These are phyloP conservation scores for Mycogone perniciosa DNA, from an alignment of 2,329 filamentous ascomycete genomes.

Conservation along the genomic window DNA sequence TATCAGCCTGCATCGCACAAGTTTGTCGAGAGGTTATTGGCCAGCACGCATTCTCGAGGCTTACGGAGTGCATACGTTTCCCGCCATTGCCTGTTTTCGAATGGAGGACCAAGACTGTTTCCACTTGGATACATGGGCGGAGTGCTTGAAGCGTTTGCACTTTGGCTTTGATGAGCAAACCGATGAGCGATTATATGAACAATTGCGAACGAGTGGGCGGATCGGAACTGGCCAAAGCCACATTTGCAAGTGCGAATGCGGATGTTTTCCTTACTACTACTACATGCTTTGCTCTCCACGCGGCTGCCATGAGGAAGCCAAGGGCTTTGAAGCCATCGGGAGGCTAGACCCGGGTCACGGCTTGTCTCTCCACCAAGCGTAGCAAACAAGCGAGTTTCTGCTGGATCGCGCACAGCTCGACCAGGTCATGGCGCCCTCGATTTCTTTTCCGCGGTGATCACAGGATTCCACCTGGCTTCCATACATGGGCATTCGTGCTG, in stretches of 20 bases:
- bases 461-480: slow-evolving; percentile 5
- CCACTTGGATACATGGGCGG: too few species aligned
- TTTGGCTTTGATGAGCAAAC: too few species aligned
- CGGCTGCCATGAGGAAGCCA: slow-evolving; percentile 6
- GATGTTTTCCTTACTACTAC: neutral
- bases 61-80: neutral
- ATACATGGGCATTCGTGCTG: neutral
- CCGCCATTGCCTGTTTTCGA: too few species aligned
- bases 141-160: too few species aligned
- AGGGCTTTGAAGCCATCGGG: slow-evolving; percentile 6
- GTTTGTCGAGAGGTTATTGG: neutral
- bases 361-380: neutral
- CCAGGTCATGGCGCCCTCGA: neutral
- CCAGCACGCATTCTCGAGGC: neutral
- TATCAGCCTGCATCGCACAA: neutral
- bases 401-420: slow-evolving; percentile 10
- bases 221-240: neutral
- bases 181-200: too few species aligned
- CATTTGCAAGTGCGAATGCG: neutral
- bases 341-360: slow-evolving; percentile 6
- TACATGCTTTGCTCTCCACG: slow-evolving; percentile 2
- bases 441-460: neutral
- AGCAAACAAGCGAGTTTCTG: slow-evolving; percentile 4
- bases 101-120: too few species aligned
- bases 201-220: neutral